Conservation (phyloP, 164 flowering plant genomes). For the Amborella trichopoda region DNA sequence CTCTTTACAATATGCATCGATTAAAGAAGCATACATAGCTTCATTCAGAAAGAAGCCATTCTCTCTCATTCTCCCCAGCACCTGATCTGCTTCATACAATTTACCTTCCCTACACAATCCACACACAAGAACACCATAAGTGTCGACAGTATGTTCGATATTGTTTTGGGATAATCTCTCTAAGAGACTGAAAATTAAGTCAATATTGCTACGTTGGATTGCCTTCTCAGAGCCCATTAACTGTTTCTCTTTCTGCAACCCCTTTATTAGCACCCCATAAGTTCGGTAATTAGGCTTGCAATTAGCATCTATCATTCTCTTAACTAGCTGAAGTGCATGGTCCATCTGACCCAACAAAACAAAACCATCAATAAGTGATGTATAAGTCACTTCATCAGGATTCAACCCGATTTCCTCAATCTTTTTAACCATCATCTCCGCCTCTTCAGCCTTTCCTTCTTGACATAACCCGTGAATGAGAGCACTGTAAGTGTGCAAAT, state of each 20-base stretch:
- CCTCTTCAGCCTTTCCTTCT: constrained; percentile 54
- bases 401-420: constrained; percentile 40
- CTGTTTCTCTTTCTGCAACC: constrained; percentile 38
- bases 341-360: constrained; percentile 42
- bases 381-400: constrained; percentile 55
- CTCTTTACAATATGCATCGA: constrained; percentile 40
- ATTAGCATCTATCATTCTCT: constrained; percentile 31
- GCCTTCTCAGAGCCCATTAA: constrained; percentile 9
- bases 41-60: constrained; percentile 31
- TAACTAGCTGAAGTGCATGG: constrained; percentile 45
- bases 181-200: constrained; percentile 27
- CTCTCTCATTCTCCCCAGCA: constrained; percentile 39
- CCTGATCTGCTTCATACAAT: constrained; percentile 38
- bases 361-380: constrained; percentile 63
- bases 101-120: constrained; percentile 56
- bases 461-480: constrained; percentile 57
- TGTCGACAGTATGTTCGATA: constrained; percentile 40
- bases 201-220: constrained; percentile 16
- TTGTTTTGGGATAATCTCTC: constrained; percentile 36
- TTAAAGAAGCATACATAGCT: constrained; percentile 28
- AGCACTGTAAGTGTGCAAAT: constrained; percentile 47
- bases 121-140: constrained; percentile 34
- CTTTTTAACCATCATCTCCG: constrained; percentile 45
- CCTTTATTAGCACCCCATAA: constrained; percentile 47
- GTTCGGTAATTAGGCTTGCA: constrained; percentile 66